phyloP scores from a whole-genome alignment of 805 yeast genomes.

The Sugiyamaella lignohabitans region DNA sequence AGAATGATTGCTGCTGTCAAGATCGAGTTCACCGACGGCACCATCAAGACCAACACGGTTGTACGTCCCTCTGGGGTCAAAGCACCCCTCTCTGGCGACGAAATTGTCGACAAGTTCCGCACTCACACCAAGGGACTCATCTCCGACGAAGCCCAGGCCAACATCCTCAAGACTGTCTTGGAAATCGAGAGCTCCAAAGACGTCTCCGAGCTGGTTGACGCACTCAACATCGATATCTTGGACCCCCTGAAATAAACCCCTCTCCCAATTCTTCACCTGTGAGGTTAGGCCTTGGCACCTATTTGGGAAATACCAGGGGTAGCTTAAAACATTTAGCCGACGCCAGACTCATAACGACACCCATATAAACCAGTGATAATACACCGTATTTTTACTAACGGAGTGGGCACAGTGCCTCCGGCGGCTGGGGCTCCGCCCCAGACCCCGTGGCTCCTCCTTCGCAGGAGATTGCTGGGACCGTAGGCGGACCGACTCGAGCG shows the following conservation, averaged over 20 bases:
- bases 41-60: not conserved
- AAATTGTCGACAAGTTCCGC: slow-evolving; percentile 6
- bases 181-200: not conserved
- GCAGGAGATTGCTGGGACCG: no score
- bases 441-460: no score
- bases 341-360: no score
- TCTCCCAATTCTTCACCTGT: no score
- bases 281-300: no score
- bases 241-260: not conserved
- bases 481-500: no score
- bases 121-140: slow-evolving; percentile 9
- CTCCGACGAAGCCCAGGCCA: not conserved
- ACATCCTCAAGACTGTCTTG: not conserved
- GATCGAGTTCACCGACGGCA: not conserved
- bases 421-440: no score
- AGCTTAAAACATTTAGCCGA: no score
- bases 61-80: slow-evolving; percentile 10
- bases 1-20: slow-evolving; percentile 8
- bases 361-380: no score
- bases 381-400: no score
- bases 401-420: no score
- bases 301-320: no score
- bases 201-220: not conserved
- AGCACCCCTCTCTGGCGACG: slow-evolving; percentile 2
- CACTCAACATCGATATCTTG: not conserved